Evolutionary conservation across 2,329 filamentous ascomycete species (phyloP).

Genomic region (Pyrenochaeta sp.): DNA sequence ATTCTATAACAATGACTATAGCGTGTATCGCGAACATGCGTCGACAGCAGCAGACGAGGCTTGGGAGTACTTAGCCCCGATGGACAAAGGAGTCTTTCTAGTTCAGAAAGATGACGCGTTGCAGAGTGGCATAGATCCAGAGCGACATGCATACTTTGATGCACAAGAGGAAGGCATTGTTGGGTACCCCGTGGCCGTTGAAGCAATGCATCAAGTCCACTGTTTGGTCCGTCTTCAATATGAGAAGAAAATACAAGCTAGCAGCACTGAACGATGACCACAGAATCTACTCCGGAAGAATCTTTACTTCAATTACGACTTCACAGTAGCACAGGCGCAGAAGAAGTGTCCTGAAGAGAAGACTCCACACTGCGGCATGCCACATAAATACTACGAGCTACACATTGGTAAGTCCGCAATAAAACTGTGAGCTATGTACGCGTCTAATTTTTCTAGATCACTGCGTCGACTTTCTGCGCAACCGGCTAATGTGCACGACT

Average conservation of each 20-base stretch:
- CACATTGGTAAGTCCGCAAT: background rate
- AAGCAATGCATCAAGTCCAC: slow-evolving; percentile 2
- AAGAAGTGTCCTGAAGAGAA: background rate
- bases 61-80: background rate
- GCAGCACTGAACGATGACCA: background rate
- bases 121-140: background rate
- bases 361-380: background rate
- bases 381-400: background rate
- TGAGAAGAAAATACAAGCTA: too few relatives aligned
- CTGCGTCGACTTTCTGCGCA: slow-evolving; percentile 1
- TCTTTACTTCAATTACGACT: background rate
- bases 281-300: background rate
- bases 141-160: slow-evolving; percentile 2
- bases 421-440: too few relatives aligned
- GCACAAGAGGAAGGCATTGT: background rate
- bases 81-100: background rate
- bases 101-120: slow-evolving; percentile 1
- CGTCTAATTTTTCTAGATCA: too few relatives aligned
- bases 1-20: background rate
- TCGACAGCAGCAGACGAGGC: slow-evolving; percentile 3
- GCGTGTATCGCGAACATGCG: slow-evolving; percentile 1
- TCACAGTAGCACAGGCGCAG: background rate
- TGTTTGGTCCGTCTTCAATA: background rate
- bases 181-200: background rate
- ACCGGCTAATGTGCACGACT: slow-evolving; percentile 1